These are phyloP conservation scores for Polygonum maritimum DNA, from an alignment of 148 eudicot genomes.

Conservation along the genomic window DNA sequence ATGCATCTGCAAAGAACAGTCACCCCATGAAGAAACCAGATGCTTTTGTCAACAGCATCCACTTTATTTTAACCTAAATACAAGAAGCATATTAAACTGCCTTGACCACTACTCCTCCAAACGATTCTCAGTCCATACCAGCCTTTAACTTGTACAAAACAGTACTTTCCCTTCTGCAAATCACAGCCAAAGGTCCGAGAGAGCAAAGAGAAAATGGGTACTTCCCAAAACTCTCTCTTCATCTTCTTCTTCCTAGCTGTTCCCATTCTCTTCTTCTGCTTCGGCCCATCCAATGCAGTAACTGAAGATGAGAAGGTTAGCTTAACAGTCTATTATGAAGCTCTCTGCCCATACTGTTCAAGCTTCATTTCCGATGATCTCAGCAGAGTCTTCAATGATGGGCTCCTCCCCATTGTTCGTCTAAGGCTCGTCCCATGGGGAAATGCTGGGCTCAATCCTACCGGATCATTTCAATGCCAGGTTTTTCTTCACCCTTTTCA, in stretches of 20 bases:
- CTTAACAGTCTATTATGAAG: slow-evolving; percentile 40
- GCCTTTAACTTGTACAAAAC: background rate
- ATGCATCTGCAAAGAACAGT: background rate
- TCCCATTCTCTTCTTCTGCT: slow-evolving; percentile 3
- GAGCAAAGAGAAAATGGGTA: background rate
- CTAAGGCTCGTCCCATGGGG: slow-evolving; percentile 82
- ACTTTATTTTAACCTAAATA: background rate
- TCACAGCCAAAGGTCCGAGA: background rate
- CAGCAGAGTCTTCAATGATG: slow-evolving; percentile 33
- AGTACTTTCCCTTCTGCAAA: background rate
- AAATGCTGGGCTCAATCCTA: slow-evolving; percentile 34
- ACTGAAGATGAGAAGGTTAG: slow-evolving; percentile 23
- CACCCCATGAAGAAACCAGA: background rate
- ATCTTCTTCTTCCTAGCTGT: background rate
- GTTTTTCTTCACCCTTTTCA: slow-evolving; percentile 18
- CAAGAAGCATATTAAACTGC: background rate
- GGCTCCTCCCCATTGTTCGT: slow-evolving; percentile 47
- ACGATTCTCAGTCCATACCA: background rate
- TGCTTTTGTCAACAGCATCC: background rate
- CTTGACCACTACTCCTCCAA: background rate
- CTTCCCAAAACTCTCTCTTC: background rate
- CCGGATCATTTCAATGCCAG: slow-evolving; percentile 58
- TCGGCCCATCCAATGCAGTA: background rate
- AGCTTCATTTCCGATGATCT: slow-evolving; percentile 38
- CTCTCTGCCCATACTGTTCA: slow-evolving; percentile 46